Base-by-base conservation (phyloP, 257 asterid genomes). In the Nicotiana noctiflora region DNA sequence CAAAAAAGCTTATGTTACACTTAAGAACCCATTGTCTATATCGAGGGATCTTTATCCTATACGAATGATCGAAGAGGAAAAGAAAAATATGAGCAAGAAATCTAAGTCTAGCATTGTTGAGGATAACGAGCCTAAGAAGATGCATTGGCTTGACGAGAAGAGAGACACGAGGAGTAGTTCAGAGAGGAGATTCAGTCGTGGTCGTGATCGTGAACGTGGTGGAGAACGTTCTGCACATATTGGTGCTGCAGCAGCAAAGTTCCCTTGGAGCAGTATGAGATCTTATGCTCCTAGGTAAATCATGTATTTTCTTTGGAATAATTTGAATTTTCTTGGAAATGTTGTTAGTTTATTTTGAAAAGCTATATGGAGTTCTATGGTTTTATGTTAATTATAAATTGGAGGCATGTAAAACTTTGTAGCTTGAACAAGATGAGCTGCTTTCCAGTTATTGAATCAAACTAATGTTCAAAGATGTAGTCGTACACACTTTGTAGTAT, bases 211-310 rank as follows among this genome's bases (percentile, higher is more conserved):
- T 21, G 65, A 68, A 62, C 75, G 65, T 67, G 75, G 59, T 70
- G 79, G 79, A 63, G 27, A 79, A 27, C 77, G 40, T 29, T 25
- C 37, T 46, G 3, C 76, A 27, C 19, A 64, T 79, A 25, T 46
- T 51, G 76, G 82, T 31, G 63, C 34, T 74, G 72, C 87, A 4
- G 84, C 83, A 49, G 91, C 86, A 9, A 92, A 88, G 90, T 95
- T 95, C 81, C 98, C 98, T 1, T 95, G 97, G 98, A 93, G 97
- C 90, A 93, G 90, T 84, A 95, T 93, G 94, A 87, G 75, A 82
- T 74, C 91, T 67, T 89, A 87, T 77, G 84, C 76, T 79, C 40
- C 84, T 68, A 85, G 87, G 84, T 87, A 87, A 87, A 40, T 21
- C 64, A 23, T 25, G 40, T 76, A 40, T n/a, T 29, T 53, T 55